Percentiles rank a stretch among this genome's conserved stretches.
Conservation (phyloP, 805 yeast species). For the Candida anglica region DNA sequence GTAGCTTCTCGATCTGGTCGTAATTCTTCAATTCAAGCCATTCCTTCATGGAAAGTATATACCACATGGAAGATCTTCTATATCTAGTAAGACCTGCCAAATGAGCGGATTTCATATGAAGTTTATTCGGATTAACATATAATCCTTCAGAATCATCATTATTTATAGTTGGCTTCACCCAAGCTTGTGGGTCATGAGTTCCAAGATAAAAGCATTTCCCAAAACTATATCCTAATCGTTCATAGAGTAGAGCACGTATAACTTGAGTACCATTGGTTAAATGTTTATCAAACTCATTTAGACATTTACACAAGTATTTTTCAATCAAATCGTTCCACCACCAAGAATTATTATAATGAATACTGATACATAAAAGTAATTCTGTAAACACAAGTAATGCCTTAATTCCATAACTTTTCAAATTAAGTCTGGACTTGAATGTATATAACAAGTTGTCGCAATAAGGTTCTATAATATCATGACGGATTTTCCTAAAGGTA, state of each 20-base stretch:
- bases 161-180: conserved; percentile 4
- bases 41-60: conserved; percentile 66
- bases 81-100: conserved; percentile 54
- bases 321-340: conserved; percentile 44
- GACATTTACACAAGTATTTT: conserved; percentile 41
- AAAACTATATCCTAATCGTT: conserved; percentile 39
- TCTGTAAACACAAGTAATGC: conserved; percentile 67
- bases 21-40: conserved; percentile 41
- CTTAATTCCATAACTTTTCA: conserved; percentile 68
- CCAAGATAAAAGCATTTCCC: conserved; percentile 36
- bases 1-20: conserved; percentile 20
- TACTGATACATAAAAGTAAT: conserved; percentile 51
- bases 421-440: conserved; percentile 64
- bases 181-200: conserved; percentile 8
- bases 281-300: conserved; percentile 44
- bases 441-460: conserved; percentile 74
- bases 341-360: conserved; percentile 36
- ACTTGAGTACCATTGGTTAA: conserved; percentile 43
- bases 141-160: conserved; percentile 24
- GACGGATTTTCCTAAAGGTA: conserved; percentile 44
- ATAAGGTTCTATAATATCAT: conserved; percentile 54
- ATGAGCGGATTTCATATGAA: conserved; percentile 31
- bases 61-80: conserved; percentile 78
- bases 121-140: conserved; percentile 31
- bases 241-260: conserved; percentile 42